Base-by-base conservation (phyloP, 148 eudicot species). In the Spergularia marina region DNA sequence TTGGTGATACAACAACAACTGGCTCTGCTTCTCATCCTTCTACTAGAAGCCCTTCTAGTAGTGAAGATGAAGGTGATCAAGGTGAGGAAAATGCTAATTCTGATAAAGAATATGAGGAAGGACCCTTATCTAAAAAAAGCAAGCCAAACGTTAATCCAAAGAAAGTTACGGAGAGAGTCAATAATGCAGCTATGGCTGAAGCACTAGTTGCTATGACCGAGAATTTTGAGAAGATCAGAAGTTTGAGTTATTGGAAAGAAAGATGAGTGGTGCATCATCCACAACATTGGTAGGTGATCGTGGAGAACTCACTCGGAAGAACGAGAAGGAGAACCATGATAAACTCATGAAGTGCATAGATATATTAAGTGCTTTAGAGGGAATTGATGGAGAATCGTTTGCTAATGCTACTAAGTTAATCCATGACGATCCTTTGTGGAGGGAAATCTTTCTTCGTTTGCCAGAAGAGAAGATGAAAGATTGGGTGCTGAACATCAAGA, bases 11-110 rank as follows among this genome's bases (percentile, higher is more conserved):
- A 30, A 71, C 61, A 1, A 21, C 74, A 7, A 71, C 62, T 15
- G 49, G 62, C 34, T 49, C 40, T 53, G 36, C 2, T 30, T 30
- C 36, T 30, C 36, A 30, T 30, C 36, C 36, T 30, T 30, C 36
- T 30, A 30, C 74, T 52, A 17, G 55, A 71, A 71, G 61, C 62
- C 63, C 74, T 71, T 71, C 52, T 54, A 55, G 36, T 30, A 30
- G 36, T 30, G 36, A 30, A 30, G 36, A 30, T 30, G 36, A 30
- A 30, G 36, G 36, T 71, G 59, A 68, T 12, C 13, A 12, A 18
- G 18, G 40, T 30, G 62, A 44, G 15, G 74, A 34, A 54, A 17
- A 2, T 16, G 59, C 18, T 11, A 17, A 54, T 12, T 49, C 39
- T 2, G 40, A 53, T 9, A 69, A 49, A 21, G 53, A 69, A 51